Evolutionary conservation across 441 rosid genomes (phyloP).

Genomic region (Arabidopsis lyrata): DNA sequence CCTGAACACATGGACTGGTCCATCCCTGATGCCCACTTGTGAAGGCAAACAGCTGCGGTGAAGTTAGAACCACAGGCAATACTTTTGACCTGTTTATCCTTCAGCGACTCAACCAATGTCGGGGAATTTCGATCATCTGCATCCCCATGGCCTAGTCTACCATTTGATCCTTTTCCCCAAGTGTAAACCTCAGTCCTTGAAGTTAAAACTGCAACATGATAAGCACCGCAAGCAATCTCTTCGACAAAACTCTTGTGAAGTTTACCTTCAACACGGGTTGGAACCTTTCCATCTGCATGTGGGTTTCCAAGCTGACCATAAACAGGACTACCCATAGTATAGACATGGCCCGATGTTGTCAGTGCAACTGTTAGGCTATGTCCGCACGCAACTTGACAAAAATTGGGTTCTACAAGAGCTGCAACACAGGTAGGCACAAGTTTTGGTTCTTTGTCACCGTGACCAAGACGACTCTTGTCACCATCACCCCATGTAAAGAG

Average conservation of each 20-base stretch:
- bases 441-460: slow-evolving; percentile 92
- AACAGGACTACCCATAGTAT: slow-evolving; percentile 94
- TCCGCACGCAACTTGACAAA: slow-evolving; percentile 93
- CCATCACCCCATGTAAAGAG: slow-evolving; percentile 99
- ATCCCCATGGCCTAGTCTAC: slow-evolving; percentile 95
- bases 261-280: slow-evolving; percentile 86
- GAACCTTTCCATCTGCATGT: slow-evolving; percentile 86
- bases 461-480: slow-evolving; percentile 93
- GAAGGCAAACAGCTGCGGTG: slow-evolving; percentile 93
- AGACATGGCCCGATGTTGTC: slow-evolving; percentile 84
- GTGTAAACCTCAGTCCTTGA: slow-evolving; percentile 92
- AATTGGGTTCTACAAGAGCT: slow-evolving; percentile 94
- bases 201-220: slow-evolving; percentile 94
- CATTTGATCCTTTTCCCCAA: slow-evolving; percentile 99
- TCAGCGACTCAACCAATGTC: slow-evolving; percentile 79
- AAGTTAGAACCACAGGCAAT: slow-evolving; percentile 88
- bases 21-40: slow-evolving; percentile 90
- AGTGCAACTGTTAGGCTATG: slow-evolving; percentile 93
- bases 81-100: slow-evolving; percentile 95
- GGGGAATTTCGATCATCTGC: slow-evolving; percentile 86
- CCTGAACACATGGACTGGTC: slow-evolving; percentile 99
- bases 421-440: slow-evolving; percentile 96
- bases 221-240: slow-evolving; percentile 95
- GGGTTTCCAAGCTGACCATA: slow-evolving; percentile 95
- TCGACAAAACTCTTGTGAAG: slow-evolving; percentile 82